Conservation (phyloP, 75 land plant species). For the Gnetum montanum region DNA sequence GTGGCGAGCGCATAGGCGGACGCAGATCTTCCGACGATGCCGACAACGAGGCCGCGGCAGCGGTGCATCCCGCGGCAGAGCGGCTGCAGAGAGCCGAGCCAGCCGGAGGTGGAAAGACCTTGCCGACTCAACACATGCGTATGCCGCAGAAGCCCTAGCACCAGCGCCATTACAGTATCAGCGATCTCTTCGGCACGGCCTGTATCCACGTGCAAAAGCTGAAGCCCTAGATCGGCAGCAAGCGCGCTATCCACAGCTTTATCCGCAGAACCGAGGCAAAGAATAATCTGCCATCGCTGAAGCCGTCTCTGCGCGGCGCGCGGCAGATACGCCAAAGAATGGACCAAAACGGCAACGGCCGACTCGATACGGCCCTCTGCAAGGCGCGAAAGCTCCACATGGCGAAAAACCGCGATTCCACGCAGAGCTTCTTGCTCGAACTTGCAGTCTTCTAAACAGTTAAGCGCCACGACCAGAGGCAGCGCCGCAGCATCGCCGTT, state of each 20-base stretch:
- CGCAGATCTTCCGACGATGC: constrained; percentile 87
- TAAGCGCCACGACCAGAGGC: constrained; percentile 86
- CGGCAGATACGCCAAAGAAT: constrained; percentile 90
- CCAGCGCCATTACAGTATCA: constrained; percentile 88
- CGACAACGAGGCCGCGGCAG: constrained; percentile 87
- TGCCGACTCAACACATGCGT: constrained; percentile 76
- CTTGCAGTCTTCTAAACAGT: constrained; percentile 73
- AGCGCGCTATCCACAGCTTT: constrained; percentile 78
- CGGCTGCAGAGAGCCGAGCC: constrained; percentile 94
- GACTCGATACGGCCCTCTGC: constrained; percentile 75
- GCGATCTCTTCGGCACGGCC: constrained; percentile 91
- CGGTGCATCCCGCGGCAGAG: constrained; percentile 93
- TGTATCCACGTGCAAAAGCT: constrained; percentile 83
- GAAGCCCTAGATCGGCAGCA: constrained; percentile 84
- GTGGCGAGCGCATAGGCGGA: constrained; percentile 74
- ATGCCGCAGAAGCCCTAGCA: constrained; percentile 69
- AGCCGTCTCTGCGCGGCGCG: constrained; percentile 98
- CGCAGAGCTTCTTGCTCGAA: constrained; percentile 59
- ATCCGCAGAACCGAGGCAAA: constrained; percentile 89
- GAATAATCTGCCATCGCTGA: constrained; percentile 84
- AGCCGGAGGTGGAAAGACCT: constrained; percentile 67
- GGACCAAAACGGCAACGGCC: constrained; percentile 84
- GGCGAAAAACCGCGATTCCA: constrained; percentile 67
- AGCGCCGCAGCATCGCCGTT: constrained; percentile 82
- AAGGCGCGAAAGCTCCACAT: constrained; percentile 64